These are phyloP conservation scores for Euphorbia celastroides DNA, from an alignment of 441 rosid genomes.

Conservation along the genomic window DNA sequence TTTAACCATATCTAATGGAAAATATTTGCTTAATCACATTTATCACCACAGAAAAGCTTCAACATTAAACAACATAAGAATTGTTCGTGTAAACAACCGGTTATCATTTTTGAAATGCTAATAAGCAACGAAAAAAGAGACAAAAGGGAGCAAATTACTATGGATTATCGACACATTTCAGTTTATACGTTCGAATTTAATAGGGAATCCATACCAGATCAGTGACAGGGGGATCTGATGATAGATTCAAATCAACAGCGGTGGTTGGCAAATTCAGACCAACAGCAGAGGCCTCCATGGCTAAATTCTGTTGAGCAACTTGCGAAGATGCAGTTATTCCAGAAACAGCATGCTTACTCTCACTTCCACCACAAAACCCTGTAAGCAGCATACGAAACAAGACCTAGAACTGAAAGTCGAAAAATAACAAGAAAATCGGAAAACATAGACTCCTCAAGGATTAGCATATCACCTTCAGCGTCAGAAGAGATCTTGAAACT, in stretches of 20 bases:
- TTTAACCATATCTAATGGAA: neutral
- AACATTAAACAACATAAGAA: neutral
- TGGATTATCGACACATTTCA: neutral
- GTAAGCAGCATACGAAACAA: slow-evolving; percentile 27
- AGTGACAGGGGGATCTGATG: slow-evolving; percentile 9
- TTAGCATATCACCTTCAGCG: slow-evolving; percentile 71
- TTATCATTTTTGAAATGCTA: neutral
- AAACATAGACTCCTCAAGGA: slow-evolving; percentile 21
- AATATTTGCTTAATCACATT: neutral
- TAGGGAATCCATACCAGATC: slow-evolving; percentile 32
- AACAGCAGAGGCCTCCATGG: slow-evolving; percentile 27
- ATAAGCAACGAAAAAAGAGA: neutral
- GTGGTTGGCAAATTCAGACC: slow-evolving; percentile 26
- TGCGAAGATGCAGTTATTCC: slow-evolving; percentile 40
- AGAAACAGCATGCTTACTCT: slow-evolving; percentile 49
- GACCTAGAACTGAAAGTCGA: slow-evolving; percentile 29
- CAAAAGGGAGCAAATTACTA: neutral
- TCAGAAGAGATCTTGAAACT: slow-evolving; percentile 73
- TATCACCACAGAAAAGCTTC: neutral
- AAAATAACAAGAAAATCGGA: slow-evolving; percentile 9
- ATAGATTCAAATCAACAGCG: slow-evolving; percentile 21
- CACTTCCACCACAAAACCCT: slow-evolving; percentile 46
- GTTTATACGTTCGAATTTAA: neutral
- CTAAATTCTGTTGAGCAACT: slow-evolving; percentile 34
- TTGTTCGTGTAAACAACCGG: neutral